These are phyloP conservation scores for Dothistroma septosporum DNA, from an alignment of 2,329 filamentous ascomycete genomes.

Conservation along the genomic window DNA sequence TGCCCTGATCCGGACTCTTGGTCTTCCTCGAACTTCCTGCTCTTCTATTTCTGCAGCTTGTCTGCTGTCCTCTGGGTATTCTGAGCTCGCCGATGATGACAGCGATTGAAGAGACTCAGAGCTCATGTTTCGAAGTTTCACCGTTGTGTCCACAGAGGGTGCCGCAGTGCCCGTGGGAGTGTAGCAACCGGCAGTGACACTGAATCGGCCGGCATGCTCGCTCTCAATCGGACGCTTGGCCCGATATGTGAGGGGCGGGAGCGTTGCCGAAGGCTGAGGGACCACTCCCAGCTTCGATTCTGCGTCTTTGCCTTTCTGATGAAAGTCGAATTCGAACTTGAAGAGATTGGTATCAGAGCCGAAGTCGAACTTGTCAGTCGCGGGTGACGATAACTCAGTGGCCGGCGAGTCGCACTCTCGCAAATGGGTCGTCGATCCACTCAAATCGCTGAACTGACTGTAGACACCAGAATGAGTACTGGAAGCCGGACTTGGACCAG, in stretches of 20 bases:
- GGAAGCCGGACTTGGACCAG: constrained; percentile 1
- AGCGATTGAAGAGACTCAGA: constrained; percentile 8
- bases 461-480: constrained; percentile 1
- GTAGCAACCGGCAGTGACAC: constrained; percentile 11
- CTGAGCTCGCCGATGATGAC: constrained; percentile 11
- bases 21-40: constrained; percentile 13
- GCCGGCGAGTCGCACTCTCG: constrained; percentile 1
- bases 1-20: constrained; percentile 4
- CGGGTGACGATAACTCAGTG: not conserved
- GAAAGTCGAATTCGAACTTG: constrained; percentile 16
- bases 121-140: constrained; percentile 3
- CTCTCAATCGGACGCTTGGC: not conserved
- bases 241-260: constrained; percentile 3
- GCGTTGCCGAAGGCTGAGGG: not conserved
- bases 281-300: not conserved
- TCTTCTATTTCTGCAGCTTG: constrained; percentile 22
- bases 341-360: constrained; percentile 4
- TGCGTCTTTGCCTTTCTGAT: not conserved
- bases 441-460: not conserved
- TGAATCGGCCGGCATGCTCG: not conserved
- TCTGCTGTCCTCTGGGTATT: constrained; percentile 15
- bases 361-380: constrained; percentile 1
- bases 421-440: constrained; percentile 1
- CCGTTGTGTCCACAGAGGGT: not conserved
- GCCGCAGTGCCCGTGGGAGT: constrained; percentile 5